These are phyloP conservation scores for Podochytrium sp. DNA, from an alignment of 192 early-diverging fungal genomes.

Conservation along the genomic window DNA sequence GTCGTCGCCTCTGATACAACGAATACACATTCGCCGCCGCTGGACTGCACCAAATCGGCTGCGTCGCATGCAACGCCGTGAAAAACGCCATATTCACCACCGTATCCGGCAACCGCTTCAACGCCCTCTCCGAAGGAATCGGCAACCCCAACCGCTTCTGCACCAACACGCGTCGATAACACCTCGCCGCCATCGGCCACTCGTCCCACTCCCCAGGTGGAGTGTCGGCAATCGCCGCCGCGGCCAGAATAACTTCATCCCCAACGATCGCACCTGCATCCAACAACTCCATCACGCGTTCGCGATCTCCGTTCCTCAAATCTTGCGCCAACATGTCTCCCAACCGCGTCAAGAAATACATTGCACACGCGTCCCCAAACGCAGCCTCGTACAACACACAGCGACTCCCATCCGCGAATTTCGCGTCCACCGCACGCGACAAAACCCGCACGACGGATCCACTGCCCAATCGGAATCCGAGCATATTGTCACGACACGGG, in stretches of 20 bases:
- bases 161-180: conserved; percentile 34
- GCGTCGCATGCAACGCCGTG: conserved; percentile 21
- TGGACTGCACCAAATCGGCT: conserved; percentile 22
- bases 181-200: conserved; percentile 35
- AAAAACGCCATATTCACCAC: conserved; percentile 31
- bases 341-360: conserved; percentile 12
- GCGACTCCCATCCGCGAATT: neutral
- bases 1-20: conserved; percentile 32
- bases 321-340: conserved; percentile 21
- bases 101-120: conserved; percentile 5
- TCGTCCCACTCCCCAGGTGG: conserved; percentile 40
- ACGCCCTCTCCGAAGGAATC: conserved; percentile 13
- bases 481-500: conserved; percentile 26
- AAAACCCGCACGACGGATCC: conserved; percentile 19
- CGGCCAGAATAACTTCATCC: conserved; percentile 24
- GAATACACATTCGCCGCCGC: conserved; percentile 23
- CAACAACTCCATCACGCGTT: conserved; percentile 32
- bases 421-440: conserved; percentile 23
- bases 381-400: conserved; percentile 33
- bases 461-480: conserved; percentile 27
- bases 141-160: conserved; percentile 31
- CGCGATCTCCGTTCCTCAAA: conserved; percentile 27
- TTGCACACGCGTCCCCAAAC: conserved; percentile 11
- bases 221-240: conserved; percentile 28
- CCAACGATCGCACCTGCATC: conserved; percentile 35